Percentiles rank a stretch among this genome's conserved stretches.
Evolutionary conservation across 345 rosid genomes (phyloP).

Genomic region (Anacardium occidentale): DNA sequence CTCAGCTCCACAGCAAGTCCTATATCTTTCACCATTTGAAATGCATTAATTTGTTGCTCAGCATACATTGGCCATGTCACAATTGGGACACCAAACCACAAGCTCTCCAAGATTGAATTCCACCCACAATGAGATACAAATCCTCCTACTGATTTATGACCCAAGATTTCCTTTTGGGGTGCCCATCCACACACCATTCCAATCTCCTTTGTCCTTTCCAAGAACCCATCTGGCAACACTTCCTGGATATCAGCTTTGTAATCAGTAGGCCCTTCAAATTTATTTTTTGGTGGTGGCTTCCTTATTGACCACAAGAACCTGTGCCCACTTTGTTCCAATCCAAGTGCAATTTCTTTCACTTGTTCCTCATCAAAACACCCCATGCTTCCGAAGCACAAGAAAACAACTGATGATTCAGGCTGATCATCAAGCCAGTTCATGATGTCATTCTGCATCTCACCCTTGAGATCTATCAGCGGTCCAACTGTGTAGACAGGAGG

Average conservation of each 20-base stretch:
- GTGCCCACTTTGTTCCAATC: conserved; percentile 26
- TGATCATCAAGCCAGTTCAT: conserved; percentile 39
- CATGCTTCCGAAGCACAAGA: conserved; percentile 45
- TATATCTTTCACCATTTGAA: conserved; percentile 24
- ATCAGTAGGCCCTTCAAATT: conserved; percentile 2
- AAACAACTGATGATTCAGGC: conserved; percentile 35
- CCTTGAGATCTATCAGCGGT: conserved; percentile 25
- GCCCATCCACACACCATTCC: conserved; percentile 35
- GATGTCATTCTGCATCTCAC: conserved; percentile 12
- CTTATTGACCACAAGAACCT: conserved; percentile 39
- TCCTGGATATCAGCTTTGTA: conserved; percentile 6
- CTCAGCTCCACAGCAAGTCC: conserved; percentile 5
- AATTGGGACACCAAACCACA: conserved; percentile 33
- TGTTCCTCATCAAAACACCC: conserved; percentile 35
- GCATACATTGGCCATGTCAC: conserved; percentile 34
- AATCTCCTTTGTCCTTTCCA: conserved; percentile 19
- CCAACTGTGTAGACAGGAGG: no score
- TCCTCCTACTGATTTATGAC: conserved; percentile 28
- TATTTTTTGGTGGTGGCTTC: conserved; percentile 10
- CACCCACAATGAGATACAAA: conserved; percentile 49
- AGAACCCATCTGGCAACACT: conserved; percentile 30
- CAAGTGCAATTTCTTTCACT: conserved; percentile 33
- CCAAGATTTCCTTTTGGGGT: conserved; percentile 26
- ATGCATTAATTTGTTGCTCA: conserved; percentile 43
- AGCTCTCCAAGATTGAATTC: conserved; percentile 41